A percentile compares a stretch with the other conserved stretches of the same genome.
These are phyloP conservation scores for Triticum aestivum DNA, from an alignment of 176 grass and related monocot species.

Conservation along the genomic window IWGSC_CS_RefSeq_v2.1 NC_057813.1:512581797-512582296, in stretches of 20 bases:
- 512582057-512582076: neutral
- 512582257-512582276: neutral
- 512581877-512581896: no score
- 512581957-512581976: no score
- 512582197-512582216: neutral
- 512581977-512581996: no score
- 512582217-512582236: neutral
- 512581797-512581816: no score
- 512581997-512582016: neutral
- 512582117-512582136: neutral
- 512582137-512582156: neutral
- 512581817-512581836: no score
- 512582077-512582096: neutral
- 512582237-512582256: slow-evolving; percentile 7
- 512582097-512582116: neutral
- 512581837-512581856: no score
- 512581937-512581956: no score
- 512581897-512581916: no score
- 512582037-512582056: neutral
- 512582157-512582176: neutral
- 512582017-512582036: neutral
- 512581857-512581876: no score
- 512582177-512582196: neutral
- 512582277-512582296: neutral
- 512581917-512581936: no score